These are phyloP conservation scores for Endocladia muricata DNA, from an alignment of 31 red algal genomes.

Conservation along the genomic window DNA sequence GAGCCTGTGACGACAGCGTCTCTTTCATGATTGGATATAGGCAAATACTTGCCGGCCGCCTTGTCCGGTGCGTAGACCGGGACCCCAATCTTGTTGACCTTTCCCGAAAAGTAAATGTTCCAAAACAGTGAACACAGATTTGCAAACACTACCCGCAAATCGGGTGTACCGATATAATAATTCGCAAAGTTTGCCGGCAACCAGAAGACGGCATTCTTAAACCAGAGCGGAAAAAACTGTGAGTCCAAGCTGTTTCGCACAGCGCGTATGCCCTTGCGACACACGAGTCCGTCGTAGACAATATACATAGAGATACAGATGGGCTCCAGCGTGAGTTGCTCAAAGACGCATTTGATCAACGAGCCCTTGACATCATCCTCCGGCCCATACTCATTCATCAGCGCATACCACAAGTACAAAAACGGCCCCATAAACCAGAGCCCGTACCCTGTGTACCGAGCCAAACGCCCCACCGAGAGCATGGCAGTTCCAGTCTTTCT, in stretches of 20 bases:
- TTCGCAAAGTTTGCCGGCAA: conserved; percentile 81
- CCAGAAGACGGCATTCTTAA: conserved; percentile 80
- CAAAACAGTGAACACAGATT: conserved; percentile 82
- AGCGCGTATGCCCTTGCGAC: conserved; percentile 12
- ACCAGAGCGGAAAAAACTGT: conserved; percentile 48
- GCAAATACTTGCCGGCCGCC: neutral
- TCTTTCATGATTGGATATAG: neutral
- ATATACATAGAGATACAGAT: conserved; percentile 72
- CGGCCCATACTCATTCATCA: conserved; percentile 70
- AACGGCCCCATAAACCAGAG: conserved; percentile 70
- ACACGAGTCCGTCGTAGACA: conserved; percentile 50
- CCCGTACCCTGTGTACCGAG: conserved; percentile 64
- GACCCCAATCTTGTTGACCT: conserved; percentile 35
- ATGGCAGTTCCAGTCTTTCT: neutral
- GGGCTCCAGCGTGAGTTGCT: conserved; percentile 76
- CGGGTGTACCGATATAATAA: conserved; percentile 81
- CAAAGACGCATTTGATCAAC: conserved; percentile 59
- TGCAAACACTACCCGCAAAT: conserved; percentile 76
- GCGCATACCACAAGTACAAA: conserved; percentile 68
- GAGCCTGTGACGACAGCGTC: too few relatives aligned
- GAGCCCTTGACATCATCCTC: conserved; percentile 61
- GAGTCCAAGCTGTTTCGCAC: conserved; percentile 3
- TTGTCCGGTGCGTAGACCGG: neutral
- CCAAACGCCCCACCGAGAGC: conserved; percentile 24
- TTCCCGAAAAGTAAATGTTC: conserved; percentile 76